Percentiles rank a stretch among this genome's conserved stretches.
These are phyloP conservation scores for Hypoxylon sp. DNA, from an alignment of 2,329 filamentous ascomycete species.

Conservation along the genomic window DNA sequence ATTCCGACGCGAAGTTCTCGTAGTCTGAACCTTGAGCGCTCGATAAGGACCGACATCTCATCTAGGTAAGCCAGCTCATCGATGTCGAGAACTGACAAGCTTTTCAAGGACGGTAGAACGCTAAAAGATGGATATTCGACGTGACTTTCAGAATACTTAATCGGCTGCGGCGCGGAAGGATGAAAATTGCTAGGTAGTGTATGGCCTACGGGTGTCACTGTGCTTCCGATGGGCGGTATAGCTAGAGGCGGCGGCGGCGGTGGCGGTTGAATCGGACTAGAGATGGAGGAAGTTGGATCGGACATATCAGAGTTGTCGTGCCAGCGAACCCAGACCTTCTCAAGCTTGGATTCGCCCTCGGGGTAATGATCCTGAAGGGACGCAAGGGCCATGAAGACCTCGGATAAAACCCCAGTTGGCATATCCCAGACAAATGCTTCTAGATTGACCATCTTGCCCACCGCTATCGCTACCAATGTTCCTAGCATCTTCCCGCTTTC, in stretches of 20 bases:
- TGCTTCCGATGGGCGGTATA: slow-evolving; percentile 29
- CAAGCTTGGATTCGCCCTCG: slow-evolving; percentile 72
- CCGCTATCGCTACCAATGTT: slow-evolving; percentile 80
- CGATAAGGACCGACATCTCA: slow-evolving; percentile 82
- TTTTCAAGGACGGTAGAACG: slow-evolving; percentile 78
- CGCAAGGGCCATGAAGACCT: slow-evolving; percentile 83
- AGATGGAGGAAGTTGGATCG: slow-evolving; percentile 52
- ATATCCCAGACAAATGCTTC: slow-evolving; percentile 91
- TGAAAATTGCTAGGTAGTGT: slow-evolving; percentile 47
- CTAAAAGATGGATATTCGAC: slow-evolving; percentile 86
- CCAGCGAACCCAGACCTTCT: slow-evolving; percentile 84
- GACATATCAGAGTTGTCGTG: slow-evolving; percentile 74
- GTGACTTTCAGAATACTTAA: slow-evolving; percentile 64
- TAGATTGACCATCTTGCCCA: slow-evolving; percentile 84
- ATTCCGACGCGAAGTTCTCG: slow-evolving; percentile 81
- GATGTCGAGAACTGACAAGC: slow-evolving; percentile 81
- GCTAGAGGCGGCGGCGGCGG: slow-evolving; percentile 43
- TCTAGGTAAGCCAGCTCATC: slow-evolving; percentile 86
- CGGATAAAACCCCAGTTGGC: slow-evolving; percentile 84
- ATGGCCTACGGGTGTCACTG: slow-evolving; percentile 38
- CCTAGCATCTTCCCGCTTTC: slow-evolving; percentile 91
- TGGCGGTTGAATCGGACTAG: slow-evolving; percentile 46
- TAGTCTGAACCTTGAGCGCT: slow-evolving; percentile 73
- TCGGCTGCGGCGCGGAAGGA: slow-evolving; percentile 53
- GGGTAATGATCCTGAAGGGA: slow-evolving; percentile 73